Evolutionary conservation across 2,329 filamentous ascomycete genomes (phyloP).

Genomic region (Lasiodiplodia sp.): DNA sequence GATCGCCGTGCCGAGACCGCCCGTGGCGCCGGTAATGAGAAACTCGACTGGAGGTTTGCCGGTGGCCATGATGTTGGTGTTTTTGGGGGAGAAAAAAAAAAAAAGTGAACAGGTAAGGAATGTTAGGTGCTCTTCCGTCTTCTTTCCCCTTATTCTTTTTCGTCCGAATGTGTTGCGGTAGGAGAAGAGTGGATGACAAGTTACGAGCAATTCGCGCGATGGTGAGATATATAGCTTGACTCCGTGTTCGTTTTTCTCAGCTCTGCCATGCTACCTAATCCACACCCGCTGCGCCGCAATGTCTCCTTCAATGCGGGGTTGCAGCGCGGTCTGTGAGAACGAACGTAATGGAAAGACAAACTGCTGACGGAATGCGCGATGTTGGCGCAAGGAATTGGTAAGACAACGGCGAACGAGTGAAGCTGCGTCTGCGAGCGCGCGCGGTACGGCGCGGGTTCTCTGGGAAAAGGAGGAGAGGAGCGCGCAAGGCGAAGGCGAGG

Average conservation of each 20-base stretch:
- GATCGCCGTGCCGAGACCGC: conserved; percentile 61
- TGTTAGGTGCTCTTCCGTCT: background rate
- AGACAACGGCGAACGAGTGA: conserved; percentile 13
- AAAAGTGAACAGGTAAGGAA: background rate
- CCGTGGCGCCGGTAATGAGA: conserved; percentile 46
- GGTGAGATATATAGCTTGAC: conserved; percentile 22
- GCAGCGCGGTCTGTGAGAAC: background rate
- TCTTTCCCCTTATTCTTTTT: background rate
- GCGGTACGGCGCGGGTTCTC: background rate
- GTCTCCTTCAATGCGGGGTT: conserved; percentile 5
- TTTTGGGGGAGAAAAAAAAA: background rate
- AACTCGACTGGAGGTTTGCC: conserved; percentile 24
- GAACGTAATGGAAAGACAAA: background rate
- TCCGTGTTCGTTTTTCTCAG: conserved; percentile 22
- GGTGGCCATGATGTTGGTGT: background rate
- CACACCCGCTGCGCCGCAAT: conserved; percentile 15
- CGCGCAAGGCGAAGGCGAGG: background rate
- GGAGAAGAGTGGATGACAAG: background rate
- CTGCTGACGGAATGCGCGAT: background rate
- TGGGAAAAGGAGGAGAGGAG: conserved; percentile 19
- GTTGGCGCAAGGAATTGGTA: conserved; percentile 12
- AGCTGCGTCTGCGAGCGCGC: conserved; percentile 6
- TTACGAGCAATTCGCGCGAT: conserved; percentile 21
- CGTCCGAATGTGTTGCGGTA: background rate
- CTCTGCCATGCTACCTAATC: conserved; percentile 26